phyloP scores from a whole-genome alignment of 495 filamentous ascomycete species.

The Hyaloscypha finlandica region DNA sequence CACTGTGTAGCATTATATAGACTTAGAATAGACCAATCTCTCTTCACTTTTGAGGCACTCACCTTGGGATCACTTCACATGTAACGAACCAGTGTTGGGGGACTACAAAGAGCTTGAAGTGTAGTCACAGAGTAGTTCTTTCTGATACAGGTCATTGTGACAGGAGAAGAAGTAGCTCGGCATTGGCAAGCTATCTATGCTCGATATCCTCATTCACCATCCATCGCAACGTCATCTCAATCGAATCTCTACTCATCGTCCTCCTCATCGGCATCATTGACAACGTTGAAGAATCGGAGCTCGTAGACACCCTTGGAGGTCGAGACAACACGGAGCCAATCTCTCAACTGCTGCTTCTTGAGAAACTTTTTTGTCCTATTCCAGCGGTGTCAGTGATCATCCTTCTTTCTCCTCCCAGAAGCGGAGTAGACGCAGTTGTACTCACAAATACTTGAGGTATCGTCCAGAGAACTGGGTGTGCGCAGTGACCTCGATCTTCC shows the following conservation, averaged over 20 bases:
- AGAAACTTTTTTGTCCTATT: conserved; percentile 99
- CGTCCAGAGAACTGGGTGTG: conserved; percentile 97
- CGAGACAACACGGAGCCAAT: conserved; percentile 98
- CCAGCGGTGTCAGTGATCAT: conserved; percentile 14
- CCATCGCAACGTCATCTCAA: conserved; percentile 12
- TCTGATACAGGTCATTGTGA: neutral
- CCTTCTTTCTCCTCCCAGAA: neutral
- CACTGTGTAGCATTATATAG: conserved; percentile 12
- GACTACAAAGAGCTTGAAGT: too few species aligned
- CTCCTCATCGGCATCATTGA: conserved; percentile 93
- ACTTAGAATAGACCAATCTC: conserved; percentile 1
- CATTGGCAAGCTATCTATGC: conserved; percentile 20
- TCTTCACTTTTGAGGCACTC: neutral
- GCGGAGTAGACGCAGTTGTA: conserved; percentile 24
- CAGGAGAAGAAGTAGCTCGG: conserved; percentile 15
- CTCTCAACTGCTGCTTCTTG: conserved; percentile 99
- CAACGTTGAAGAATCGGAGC: conserved; percentile 99
- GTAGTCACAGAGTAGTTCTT: neutral
- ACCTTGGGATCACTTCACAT: neutral
- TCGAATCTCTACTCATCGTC: conserved; percentile 79
- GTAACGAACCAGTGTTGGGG: too few species aligned
- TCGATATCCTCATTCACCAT: conserved; percentile 6
- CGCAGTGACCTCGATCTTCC: conserved; percentile 96
- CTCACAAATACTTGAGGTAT: conserved; percentile 99
- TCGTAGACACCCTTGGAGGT: conserved; percentile 97